phyloP scores from a whole-genome alignment of 768 basidiomycete genomes.

The Gloeostereum incarnatum region DNA sequence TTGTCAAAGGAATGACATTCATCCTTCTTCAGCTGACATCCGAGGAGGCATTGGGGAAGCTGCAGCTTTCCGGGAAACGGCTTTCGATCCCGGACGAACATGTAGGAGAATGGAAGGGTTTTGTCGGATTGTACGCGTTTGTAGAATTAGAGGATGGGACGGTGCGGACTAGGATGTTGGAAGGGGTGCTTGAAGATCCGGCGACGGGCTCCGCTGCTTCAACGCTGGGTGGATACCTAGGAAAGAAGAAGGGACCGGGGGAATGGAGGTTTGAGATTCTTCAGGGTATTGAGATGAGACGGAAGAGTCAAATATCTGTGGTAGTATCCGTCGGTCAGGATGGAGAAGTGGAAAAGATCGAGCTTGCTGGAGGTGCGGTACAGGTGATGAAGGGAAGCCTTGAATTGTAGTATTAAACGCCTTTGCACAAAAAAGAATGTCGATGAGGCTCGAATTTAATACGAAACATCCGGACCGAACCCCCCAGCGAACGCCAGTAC shows the following conservation, averaged over 20 bases:
- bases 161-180: constrained; percentile 32
- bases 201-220: constrained; percentile 38
- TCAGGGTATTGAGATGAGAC: constrained; percentile 38
- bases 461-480: no score
- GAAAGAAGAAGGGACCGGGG: constrained; percentile 22
- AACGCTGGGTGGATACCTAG: constrained; percentile 31
- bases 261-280: constrained; percentile 25
- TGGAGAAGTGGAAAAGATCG: constrained; percentile 20
- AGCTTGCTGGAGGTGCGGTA: constrained; percentile 29
- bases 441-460: no score
- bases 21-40: constrained; percentile 26
- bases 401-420: constrained; percentile 6
- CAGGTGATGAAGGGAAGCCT: constrained; percentile 26
- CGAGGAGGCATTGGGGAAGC: constrained; percentile 23
- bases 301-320: constrained; percentile 31
- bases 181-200: constrained; percentile 29
- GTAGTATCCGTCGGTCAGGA: constrained; percentile 21
- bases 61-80: constrained; percentile 18
- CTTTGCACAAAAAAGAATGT: no score
- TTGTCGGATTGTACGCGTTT: constrained; percentile 28
- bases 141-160: constrained; percentile 20
- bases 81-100: constrained; percentile 15
- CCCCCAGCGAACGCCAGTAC: no score
- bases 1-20: constrained; percentile 40
- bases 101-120: constrained; percentile 29